Conservation (phyloP, 768 basidiomycete genomes). For the Artomyces pyxidatus region DNA sequence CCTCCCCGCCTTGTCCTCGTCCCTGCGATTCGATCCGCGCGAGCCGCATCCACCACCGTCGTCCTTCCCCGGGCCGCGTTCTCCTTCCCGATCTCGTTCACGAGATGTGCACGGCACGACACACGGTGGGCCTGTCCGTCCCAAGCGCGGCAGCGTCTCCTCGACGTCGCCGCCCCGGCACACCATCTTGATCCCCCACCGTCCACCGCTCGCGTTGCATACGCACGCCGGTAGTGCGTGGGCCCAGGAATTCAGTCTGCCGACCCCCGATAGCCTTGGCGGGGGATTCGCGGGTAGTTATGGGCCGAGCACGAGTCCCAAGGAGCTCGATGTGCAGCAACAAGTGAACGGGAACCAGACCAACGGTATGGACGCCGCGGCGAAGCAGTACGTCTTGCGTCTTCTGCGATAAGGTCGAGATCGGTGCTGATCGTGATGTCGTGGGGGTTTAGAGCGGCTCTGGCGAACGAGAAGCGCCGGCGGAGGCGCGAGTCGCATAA, state of each 20-base stretch:
- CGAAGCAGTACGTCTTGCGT: slow-evolving; percentile 31
- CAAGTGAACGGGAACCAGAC: slow-evolving; percentile 15
- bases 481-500: slow-evolving; percentile 84
- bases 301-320: slow-evolving; percentile 25
- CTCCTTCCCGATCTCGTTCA: slow-evolving; percentile 36
- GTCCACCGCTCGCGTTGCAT: slow-evolving; percentile 24
- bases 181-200: slow-evolving; percentile 19
- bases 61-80: slow-evolving; percentile 16
- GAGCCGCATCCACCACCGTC: slow-evolving; percentile 19
- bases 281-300: slow-evolving; percentile 11
- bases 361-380: slow-evolving; percentile 24
- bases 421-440: neutral
- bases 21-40: slow-evolving; percentile 27
- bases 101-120: slow-evolving; percentile 30
- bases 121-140: slow-evolving; percentile 35
- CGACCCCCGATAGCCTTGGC: slow-evolving; percentile 24
- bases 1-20: slow-evolving; percentile 26
- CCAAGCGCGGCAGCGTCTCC: slow-evolving; percentile 52
- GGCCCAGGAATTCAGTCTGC: slow-evolving; percentile 19
- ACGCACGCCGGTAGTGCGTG: slow-evolving; percentile 8
- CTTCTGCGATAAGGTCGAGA: too few relatives aligned
- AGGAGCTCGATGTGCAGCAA: slow-evolving; percentile 22
- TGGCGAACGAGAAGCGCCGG: slow-evolving; percentile 78
- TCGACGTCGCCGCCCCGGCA: slow-evolving; percentile 44
- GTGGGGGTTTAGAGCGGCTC: slow-evolving; percentile 29